Evolutionary conservation across 768 basidiomycete genomes (phyloP).

Genomic region (Lepiota venenata): DNA sequence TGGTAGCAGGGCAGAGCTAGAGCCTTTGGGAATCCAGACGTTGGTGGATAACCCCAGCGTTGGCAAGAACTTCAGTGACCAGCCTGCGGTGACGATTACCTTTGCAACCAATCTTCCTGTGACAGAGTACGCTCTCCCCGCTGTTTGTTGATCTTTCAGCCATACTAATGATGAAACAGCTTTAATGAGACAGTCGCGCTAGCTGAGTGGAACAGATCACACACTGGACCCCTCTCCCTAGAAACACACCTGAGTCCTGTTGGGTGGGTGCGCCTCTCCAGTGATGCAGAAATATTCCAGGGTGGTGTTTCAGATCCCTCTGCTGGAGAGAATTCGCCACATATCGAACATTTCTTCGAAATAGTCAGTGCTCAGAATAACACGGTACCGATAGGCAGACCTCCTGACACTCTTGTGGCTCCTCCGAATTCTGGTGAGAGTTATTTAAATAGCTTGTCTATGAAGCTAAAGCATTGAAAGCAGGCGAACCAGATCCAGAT

Average conservation of each 20-base stretch:
- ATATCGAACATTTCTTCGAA: neutral
- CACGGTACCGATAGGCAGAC: neutral
- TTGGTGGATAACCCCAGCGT: slow-evolving; percentile 14
- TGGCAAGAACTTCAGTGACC: slow-evolving; percentile 21
- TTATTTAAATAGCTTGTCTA: no score
- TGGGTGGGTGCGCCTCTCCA: slow-evolving; percentile 18
- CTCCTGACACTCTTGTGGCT: neutral
- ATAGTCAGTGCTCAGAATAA: neutral
- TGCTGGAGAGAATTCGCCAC: slow-evolving; percentile 1
- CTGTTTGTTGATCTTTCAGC: no score
- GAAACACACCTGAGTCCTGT: slow-evolving; percentile 13
- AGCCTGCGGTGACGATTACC: slow-evolving; percentile 15
- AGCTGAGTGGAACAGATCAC: slow-evolving; percentile 15
- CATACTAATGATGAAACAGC: neutral
- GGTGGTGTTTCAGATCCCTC: slow-evolving; percentile 10
- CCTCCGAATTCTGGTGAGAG: neutral
- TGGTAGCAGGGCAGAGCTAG: slow-evolving; percentile 20
- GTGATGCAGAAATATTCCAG: slow-evolving; percentile 10
- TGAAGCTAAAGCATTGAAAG: no score
- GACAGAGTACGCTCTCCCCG: slow-evolving; percentile 5
- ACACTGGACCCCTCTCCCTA: slow-evolving; percentile 20
- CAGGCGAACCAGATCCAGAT: neutral
- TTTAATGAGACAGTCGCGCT: slow-evolving; percentile 5
- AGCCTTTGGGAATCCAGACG: slow-evolving; percentile 15
- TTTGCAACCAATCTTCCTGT: slow-evolving; percentile 11